Evolutionary conservation across 495 filamentous ascomycete genomes (phyloP).

Genomic region (Podospora australis): DNA sequence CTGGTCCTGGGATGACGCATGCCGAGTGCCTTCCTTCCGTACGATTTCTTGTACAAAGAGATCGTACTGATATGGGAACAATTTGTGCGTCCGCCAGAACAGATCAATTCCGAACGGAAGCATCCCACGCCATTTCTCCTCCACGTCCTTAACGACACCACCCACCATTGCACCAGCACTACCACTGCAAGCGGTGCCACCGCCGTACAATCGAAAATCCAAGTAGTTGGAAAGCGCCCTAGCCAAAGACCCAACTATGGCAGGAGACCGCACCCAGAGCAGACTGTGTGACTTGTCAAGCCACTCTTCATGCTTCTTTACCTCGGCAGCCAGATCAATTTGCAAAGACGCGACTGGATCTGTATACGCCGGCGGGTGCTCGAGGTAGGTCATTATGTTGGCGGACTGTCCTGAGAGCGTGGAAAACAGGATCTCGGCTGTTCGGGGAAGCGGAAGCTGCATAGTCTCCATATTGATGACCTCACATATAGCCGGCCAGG

Average conservation of each 20-base stretch:
- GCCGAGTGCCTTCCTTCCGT: not conserved
- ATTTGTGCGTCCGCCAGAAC: slow-evolving; percentile 2
- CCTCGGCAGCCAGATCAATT: not conserved
- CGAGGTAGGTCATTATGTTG: slow-evolving; percentile 2
- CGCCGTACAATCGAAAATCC: not conserved
- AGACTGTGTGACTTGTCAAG: not conserved
- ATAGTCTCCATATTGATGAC: slow-evolving; percentile 4
- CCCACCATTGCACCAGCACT: too few species aligned
- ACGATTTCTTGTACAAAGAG: not conserved
- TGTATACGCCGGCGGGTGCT: slow-evolving; percentile 3
- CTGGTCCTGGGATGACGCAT: not conserved
- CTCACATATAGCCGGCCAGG: slow-evolving; percentile 1
- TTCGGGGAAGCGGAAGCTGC: not conserved
- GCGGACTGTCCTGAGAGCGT: slow-evolving; percentile 1
- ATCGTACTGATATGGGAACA: not conserved
- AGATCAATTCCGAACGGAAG: not conserved
- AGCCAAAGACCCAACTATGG: not conserved
- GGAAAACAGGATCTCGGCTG: slow-evolving; percentile 1
- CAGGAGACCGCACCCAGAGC: not conserved
- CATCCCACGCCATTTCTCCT: not conserved
- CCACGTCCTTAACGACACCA: too few species aligned
- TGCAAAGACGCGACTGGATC: not conserved
- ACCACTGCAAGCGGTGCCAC: too few species aligned
- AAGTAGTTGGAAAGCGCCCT: not conserved
- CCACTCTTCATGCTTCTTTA: not conserved